phyloP scores from a whole-genome alignment of 257 asterid species.

The Fraxinus americana region DNA sequence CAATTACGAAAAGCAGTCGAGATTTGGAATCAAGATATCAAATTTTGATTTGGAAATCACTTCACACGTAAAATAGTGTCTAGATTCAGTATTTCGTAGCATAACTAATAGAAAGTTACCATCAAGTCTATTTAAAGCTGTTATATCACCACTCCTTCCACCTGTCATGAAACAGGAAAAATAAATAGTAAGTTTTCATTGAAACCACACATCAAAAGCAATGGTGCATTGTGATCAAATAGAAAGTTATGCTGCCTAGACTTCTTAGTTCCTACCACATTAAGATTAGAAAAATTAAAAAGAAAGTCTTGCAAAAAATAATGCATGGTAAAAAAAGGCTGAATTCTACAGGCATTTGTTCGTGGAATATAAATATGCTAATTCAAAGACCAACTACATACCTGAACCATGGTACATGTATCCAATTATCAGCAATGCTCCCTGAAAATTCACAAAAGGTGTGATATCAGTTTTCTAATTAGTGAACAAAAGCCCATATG shows the following conservation, averaged over 20 bases:
- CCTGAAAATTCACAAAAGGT: slow-evolving; percentile 51
- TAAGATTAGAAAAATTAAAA: background rate
- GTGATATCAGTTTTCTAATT: slow-evolving; percentile 16
- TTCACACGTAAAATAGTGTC: background rate
- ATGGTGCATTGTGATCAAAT: slow-evolving; percentile 10
- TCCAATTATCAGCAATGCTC: slow-evolving; percentile 78
- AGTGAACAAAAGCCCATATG: slow-evolving; percentile 12
- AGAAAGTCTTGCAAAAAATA: background rate
- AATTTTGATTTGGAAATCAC: background rate
- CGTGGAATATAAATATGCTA: slow-evolving; percentile 7
- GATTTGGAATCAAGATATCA: background rate
- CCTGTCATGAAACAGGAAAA: slow-evolving; percentile 44
- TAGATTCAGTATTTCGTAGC: background rate
- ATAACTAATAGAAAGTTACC: slow-evolving; percentile 44
- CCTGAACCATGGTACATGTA: slow-evolving; percentile 28
- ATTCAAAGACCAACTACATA: slow-evolving; percentile 27
- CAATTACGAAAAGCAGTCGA: slow-evolving; percentile 11
- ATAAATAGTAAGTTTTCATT: background rate
- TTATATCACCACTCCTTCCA: slow-evolving; percentile 51
- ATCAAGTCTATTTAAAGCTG: slow-evolving; percentile 61
- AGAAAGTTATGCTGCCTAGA: background rate
- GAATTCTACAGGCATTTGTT: slow-evolving; percentile 4
- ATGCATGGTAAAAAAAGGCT: slow-evolving; percentile 1
- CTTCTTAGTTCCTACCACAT: background rate
- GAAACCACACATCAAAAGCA: slow-evolving; percentile 12